These are phyloP conservation scores for Trichophyton mentagrophytes DNA, from an alignment of 2,329 filamentous ascomycete species.

Conservation along the genomic window DNA sequence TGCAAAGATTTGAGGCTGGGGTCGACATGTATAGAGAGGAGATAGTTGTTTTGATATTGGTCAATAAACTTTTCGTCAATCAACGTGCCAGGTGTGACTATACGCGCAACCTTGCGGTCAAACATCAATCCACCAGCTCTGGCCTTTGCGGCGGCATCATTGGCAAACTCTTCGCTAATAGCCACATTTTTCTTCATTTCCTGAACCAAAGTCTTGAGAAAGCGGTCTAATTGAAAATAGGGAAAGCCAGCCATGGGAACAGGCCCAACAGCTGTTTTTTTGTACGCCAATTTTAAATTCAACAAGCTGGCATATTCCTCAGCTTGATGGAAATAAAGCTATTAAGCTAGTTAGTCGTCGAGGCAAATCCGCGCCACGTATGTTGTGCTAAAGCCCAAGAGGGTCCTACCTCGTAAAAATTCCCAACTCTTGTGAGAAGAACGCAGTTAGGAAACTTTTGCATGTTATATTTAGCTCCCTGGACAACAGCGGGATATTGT, in stretches of 20 bases:
- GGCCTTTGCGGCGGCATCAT: slow-evolving; percentile 54
- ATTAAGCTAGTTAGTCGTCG: slow-evolving; percentile 6
- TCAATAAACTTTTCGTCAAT: slow-evolving; percentile 98
- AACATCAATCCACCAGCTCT: slow-evolving; percentile 70
- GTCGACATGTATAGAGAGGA: slow-evolving; percentile 62
- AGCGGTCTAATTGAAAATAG: slow-evolving; percentile 81
- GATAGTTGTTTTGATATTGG: slow-evolving; percentile 82
- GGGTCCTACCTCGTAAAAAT: slow-evolving; percentile 66
- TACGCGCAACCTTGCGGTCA: slow-evolving; percentile 68
- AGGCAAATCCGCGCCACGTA: background rate
- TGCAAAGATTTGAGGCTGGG: slow-evolving; percentile 11
- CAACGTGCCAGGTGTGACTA: slow-evolving; percentile 86
- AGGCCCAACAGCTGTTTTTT: slow-evolving; percentile 62
- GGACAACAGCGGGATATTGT: slow-evolving; percentile 73
- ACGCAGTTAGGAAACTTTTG: slow-evolving; percentile 82
- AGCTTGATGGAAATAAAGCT: slow-evolving; percentile 89
- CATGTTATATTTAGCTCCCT: slow-evolving; percentile 83
- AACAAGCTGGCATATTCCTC: slow-evolving; percentile 75
- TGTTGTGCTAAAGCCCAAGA: background rate
- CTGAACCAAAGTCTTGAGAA: slow-evolving; percentile 83
- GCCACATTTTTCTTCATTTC: slow-evolving; percentile 85
- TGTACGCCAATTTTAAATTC: slow-evolving; percentile 72
- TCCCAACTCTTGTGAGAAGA: slow-evolving; percentile 77
- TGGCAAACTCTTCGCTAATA: slow-evolving; percentile 82
- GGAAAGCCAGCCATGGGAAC: slow-evolving; percentile 95